Evolutionary conservation across 768 basidiomycete genomes (phyloP), one percentile per base, ranked within the genome.

Genomic region (Termitomyces sp.): DNA sequence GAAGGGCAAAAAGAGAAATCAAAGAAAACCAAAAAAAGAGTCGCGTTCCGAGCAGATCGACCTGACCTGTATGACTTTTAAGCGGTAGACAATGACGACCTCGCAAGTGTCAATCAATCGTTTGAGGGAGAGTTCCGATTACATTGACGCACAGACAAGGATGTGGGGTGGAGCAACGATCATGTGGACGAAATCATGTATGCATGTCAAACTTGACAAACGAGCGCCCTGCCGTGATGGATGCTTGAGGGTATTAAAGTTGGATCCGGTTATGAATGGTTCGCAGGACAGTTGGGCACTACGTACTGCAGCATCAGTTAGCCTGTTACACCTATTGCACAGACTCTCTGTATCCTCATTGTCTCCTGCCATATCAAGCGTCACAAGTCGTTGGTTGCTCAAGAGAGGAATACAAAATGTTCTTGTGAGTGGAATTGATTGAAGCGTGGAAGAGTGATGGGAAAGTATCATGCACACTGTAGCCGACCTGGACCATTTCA

Each of bases 1-100:
- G 64, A 63, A 57, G 52, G 46, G 51, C 55, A 47, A 62, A 62
- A 54, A 64, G n/a, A 24, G 45, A 73, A 71, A 58, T 41, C 63
- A 41, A 83, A 79, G 73, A 82, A 80, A 70, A 63, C 69, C 3
- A 81, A 80, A 73, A 90, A 90, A 74, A 81, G 76, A 56, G 89
- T 91, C 1, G 85, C 79, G 2, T 91, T 92, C 69, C 77, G 75
- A 53, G 81, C 82, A 56, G 86, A 88, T 64, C 73, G 76, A 58
- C 84, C 83, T 31, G 89, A 90, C 60, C 62, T 90, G 70, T 90
- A 90, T 67, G 89, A 88, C 65, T 90, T 89, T 68, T 90, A 72
- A 80, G 57, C 46, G 34, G 31, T 33, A 44, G 42, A 51, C 33
- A 13, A 51, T 51, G 39, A 55, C 24, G 18, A 8, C 22, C 24